Evolutionary conservation across 2,329 filamentous ascomycete species (phyloP).

Genomic region (Fusarium metavorans): DNA sequence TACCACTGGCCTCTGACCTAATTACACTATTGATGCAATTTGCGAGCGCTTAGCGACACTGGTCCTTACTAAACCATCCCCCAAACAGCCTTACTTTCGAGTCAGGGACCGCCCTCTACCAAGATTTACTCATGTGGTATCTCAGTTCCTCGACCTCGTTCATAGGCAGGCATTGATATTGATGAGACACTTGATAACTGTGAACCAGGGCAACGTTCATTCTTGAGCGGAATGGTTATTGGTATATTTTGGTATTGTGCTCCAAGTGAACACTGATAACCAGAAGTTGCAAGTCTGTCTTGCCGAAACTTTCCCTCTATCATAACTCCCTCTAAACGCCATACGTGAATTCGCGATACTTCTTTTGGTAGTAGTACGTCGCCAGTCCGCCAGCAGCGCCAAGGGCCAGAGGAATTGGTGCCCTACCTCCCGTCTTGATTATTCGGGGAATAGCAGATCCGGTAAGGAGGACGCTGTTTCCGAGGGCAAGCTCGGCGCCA

Average conservation of each 20-base stretch:
- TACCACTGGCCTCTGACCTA: background rate
- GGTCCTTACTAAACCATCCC: background rate
- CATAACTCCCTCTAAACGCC: conserved; percentile 46
- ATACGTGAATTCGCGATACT: conserved; percentile 55
- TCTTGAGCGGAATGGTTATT: background rate
- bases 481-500: conserved; percentile 55
- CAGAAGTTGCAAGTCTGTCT: background rate
- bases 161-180: background rate
- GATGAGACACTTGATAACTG: background rate
- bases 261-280: background rate
- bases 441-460: conserved; percentile 54
- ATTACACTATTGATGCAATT: background rate
- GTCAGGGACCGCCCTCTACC: background rate
- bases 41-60: background rate
- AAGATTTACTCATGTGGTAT: background rate
- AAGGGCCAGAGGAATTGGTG: conserved; percentile 52
- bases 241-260: background rate
- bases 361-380: conserved; percentile 57
- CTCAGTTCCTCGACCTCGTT: background rate
- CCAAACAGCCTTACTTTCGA: background rate
- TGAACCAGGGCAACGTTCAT: background rate
- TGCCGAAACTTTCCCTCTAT: no score
- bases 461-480: conserved; percentile 53
- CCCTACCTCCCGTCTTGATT: conserved; percentile 53
- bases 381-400: conserved; percentile 50